Conservation (phyloP, 1,139 yeast genomes). For the Saccharomyces hybrid region DNA sequence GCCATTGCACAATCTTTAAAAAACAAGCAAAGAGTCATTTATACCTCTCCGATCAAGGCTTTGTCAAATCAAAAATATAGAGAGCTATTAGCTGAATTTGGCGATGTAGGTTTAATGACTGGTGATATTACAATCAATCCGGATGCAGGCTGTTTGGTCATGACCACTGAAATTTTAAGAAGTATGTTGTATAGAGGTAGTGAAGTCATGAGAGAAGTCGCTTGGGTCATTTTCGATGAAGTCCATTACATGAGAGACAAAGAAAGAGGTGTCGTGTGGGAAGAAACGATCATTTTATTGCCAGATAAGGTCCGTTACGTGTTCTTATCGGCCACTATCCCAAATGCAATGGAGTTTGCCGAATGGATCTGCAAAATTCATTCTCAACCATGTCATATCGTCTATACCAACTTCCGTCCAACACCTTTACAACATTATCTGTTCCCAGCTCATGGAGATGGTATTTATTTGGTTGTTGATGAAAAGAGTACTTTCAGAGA, state of each 20-base stretch:
- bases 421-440: conserved; percentile 95
- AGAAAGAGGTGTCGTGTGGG: conserved; percentile 99
- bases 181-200: conserved; percentile 92
- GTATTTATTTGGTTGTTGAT: conserved; percentile 93
- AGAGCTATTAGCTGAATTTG: conserved; percentile 84
- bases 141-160: conserved; percentile 91
- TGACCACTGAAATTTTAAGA: conserved; percentile 94
- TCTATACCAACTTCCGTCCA: conserved; percentile 96
- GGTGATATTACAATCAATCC: conserved; percentile 98
- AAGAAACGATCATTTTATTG: conserved; percentile 87
- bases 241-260: conserved; percentile 95
- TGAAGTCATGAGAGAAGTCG: conserved; percentile 92
- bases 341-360: conserved; percentile 97
- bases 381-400: conserved; percentile 95
- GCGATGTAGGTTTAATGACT: conserved; percentile 94
- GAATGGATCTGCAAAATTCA: conserved; percentile 97
- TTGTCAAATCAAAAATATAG: conserved; percentile 93
- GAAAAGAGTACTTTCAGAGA: conserved; percentile 95
- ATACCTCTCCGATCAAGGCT: conserved; percentile 96
- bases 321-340: conserved; percentile 90
- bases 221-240: conserved; percentile 93
- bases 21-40: conserved; percentile 88
- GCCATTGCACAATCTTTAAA: conserved; percentile 92
- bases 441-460: conserved; percentile 96
- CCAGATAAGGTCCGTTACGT: conserved; percentile 92